Evolutionary conservation across 2,329 filamentous ascomycete genomes (phyloP).

Genomic region (Xylariaceae sp.): DNA sequence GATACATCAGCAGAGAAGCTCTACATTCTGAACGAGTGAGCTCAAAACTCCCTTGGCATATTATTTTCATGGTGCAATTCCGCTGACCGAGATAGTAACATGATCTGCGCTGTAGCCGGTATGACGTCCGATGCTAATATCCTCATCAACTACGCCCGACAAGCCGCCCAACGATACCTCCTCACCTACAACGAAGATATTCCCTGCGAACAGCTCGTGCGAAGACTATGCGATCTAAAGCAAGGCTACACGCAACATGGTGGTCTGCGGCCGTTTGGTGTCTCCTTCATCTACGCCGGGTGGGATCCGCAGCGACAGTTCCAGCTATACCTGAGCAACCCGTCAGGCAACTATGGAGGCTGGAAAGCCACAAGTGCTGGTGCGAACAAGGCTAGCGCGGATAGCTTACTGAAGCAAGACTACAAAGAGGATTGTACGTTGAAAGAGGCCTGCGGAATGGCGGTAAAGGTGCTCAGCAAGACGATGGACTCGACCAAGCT

Average conservation of each 20-base stretch:
- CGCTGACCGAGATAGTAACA: constrained; percentile 73
- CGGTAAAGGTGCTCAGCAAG: constrained; percentile 99
- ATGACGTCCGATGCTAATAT: constrained; percentile 99
- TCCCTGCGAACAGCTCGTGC: constrained; percentile 97
- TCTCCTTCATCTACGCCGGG: constrained; percentile 99
- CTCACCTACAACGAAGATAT: constrained; percentile 99
- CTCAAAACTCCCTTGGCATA: neutral
- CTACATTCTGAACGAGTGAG: constrained; percentile 95
- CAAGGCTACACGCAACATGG: constrained; percentile 99
- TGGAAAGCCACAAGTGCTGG: constrained; percentile 99
- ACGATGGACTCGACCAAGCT: constrained; percentile 99
- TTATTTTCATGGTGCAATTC: neutral
- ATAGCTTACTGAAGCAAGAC: constrained; percentile 97
- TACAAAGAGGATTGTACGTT: constrained; percentile 98
- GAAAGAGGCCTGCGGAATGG: constrained; percentile 95
- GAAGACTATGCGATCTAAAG: constrained; percentile 95
- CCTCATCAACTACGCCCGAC: constrained; percentile 98
- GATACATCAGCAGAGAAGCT: constrained; percentile 99
- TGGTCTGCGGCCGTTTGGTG: constrained; percentile 96
- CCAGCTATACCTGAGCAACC: constrained; percentile 99
- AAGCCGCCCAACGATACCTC: constrained; percentile 96
- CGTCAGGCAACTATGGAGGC: constrained; percentile 96
- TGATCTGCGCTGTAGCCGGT: constrained; percentile 98
- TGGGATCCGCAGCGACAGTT: constrained; percentile 97
- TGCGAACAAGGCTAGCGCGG: constrained; percentile 96